phyloP scores from a whole-genome alignment of 1,284 basidiomycete genomes.

The Austropuccinia psidii region DNA sequence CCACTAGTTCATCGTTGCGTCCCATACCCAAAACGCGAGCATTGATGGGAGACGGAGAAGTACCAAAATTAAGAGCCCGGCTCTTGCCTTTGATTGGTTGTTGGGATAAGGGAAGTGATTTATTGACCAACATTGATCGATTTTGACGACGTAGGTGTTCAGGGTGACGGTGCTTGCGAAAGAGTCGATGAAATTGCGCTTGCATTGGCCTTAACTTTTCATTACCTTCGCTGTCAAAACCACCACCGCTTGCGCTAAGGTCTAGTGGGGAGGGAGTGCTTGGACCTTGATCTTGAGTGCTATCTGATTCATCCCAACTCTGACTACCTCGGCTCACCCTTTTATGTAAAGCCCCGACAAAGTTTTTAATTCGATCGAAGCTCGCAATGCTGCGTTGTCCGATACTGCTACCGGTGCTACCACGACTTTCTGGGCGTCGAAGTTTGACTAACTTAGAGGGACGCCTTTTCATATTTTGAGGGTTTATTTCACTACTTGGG shows the following conservation, averaged over 20 bases:
- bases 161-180: conserved; percentile 25
- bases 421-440: neutral
- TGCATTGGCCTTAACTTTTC: conserved; percentile 23
- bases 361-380: neutral
- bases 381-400: conserved; percentile 6
- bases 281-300: conserved; percentile 6
- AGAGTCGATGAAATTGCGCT: conserved; percentile 26
- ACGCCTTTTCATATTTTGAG: neutral
- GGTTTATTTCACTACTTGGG: neutral
- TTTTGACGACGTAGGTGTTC: neutral
- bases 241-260: neutral
- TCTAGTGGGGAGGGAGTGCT: neutral
- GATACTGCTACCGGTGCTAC: conserved; percentile 23
- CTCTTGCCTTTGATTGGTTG: conserved; percentile 6
- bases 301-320: conserved; percentile 13
- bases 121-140: conserved; percentile 14
- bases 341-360: conserved; percentile 3
- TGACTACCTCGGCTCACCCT: conserved; percentile 15
- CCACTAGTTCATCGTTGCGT: no score
- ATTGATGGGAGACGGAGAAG: no score
- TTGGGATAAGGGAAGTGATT: neutral
- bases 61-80: neutral
- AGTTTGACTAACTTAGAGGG: conserved; percentile 21
- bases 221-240: conserved; percentile 6
- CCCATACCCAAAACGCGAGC: no score